Evolutionary conservation across 23 red algal genomes (phyloP).

Genomic region (Cyanidium caldarium): DNA sequence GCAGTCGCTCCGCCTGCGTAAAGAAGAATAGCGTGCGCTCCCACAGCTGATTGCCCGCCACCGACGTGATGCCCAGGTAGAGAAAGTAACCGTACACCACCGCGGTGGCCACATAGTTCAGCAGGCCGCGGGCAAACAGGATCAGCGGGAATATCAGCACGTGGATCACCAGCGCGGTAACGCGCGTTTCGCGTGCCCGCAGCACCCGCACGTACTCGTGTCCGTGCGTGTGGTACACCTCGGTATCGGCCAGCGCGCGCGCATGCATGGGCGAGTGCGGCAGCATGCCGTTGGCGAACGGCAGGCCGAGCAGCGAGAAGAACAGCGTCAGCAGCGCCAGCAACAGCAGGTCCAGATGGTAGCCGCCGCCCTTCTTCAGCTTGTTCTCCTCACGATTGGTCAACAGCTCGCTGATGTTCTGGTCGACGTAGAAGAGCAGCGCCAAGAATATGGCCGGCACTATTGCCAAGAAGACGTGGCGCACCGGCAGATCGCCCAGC

Average conservation of each 20-base stretch:
- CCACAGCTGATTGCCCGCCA: constrained; percentile 66
- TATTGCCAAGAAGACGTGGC: constrained; percentile 69
- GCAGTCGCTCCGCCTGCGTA: constrained; percentile 77
- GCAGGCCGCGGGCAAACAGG: constrained; percentile 30
- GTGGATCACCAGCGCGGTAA: constrained; percentile 41
- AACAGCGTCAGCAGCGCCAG: constrained; percentile 42
- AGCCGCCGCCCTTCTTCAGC: constrained; percentile 67
- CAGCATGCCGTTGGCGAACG: constrained; percentile 73
- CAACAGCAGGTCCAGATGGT: constrained; percentile 67
- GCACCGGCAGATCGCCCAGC: constrained; percentile 31
- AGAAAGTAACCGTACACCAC: constrained; percentile 93
- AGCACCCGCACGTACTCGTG: constrained; percentile 41
- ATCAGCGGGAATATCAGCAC: constrained; percentile 57
- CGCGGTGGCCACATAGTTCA: constrained; percentile 45
- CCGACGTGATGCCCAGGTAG: constrained; percentile 64
- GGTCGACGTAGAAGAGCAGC: constrained; percentile 82
- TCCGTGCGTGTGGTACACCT: constrained; percentile 66
- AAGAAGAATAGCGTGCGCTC: constrained; percentile 71
- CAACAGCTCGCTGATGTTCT: constrained; percentile 79
- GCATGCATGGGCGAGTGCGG: constrained; percentile 94
- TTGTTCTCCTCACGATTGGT: constrained; percentile 75
- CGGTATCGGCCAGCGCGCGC: constrained; percentile 65
- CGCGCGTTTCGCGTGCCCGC: constrained; percentile 62
- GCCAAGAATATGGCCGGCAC: constrained; percentile 59
- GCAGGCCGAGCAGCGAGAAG: constrained; percentile 69